Evolutionary conservation across 2,329 filamentous ascomycete species (phyloP), one percentile per base, ranked within the genome.

Genomic region (Sporothrix mexicana): DNA sequence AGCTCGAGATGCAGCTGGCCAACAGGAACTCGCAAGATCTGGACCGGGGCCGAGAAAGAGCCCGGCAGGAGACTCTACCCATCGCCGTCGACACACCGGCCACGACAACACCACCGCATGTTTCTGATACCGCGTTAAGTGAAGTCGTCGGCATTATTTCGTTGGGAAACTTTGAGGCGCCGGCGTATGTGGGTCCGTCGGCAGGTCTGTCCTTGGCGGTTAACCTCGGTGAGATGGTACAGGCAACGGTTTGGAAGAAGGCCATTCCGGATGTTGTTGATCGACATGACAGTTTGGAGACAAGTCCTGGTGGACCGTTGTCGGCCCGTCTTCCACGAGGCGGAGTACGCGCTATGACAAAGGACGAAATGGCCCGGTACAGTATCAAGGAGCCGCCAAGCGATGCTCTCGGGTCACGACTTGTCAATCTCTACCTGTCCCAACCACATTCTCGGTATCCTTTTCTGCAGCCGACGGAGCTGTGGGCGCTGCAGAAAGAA

Each of bases 191-290:
- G 9, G 73, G 70, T 2, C 57, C 73, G 1, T 72, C 73, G 49
- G 64, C 73, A 15, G 73, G 73, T 1, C 53, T 72, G 59, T 72
- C 73, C 20, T 76, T 87, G 61, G 85, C 85, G 5, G 80, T 84
- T 9, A 84, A 86, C 74, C 79, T 87, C 8, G 84, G 85, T 25
- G 84, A 86, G 69, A 87, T 87, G 84, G 85, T 87, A 9, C 85
- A 87, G 75, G 84, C 84, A 0, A 86, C 85, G 20, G 84, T 86
- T 0, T 87, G 85, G 85, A 86, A 86, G 67, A 86, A 87, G 74
- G 83, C 84, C 3, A 64, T 64, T 3, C 59, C 59, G 9, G 59
- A 64, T 45, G 62, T 66, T 1, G 41, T 47, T 3, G 43, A 66
- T 2, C 12, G 17, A 23, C 36, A 17, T 0, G 15, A 20, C 0